phyloP scores from a whole-genome alignment of 805 yeast genomes.

The Blastobotrys chiropterorum region DNA sequence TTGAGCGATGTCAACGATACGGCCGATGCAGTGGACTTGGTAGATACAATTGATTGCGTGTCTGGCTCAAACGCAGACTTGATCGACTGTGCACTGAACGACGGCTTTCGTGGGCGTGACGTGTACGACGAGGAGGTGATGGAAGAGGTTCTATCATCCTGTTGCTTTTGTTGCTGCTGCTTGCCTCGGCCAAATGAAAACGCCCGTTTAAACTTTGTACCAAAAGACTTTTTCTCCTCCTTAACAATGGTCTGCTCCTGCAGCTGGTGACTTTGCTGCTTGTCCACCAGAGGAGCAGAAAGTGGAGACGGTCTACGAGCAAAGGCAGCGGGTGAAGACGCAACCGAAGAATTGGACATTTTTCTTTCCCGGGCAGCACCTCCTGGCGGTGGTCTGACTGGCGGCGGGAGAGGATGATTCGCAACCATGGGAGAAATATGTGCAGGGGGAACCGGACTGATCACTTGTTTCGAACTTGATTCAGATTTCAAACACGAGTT shows the following conservation, averaged over 20 bases:
- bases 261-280: constrained; percentile 1
- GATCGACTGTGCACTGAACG: constrained; percentile 1
- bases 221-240: constrained; percentile 10
- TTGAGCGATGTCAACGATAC: constrained; percentile 24
- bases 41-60: constrained; percentile 22
- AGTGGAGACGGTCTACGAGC: neutral
- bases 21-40: constrained; percentile 23
- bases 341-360: constrained; percentile 1
- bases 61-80: constrained; percentile 14
- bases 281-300: neutral
- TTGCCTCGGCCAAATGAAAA: constrained; percentile 15
- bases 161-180: neutral
- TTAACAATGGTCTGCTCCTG: neutral
- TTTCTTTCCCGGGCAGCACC: neutral
- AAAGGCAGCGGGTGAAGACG: neutral
- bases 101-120: constrained; percentile 3
- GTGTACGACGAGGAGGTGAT: neutral
- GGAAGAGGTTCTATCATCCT: neutral
- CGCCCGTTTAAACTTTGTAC: constrained; percentile 16
- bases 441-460: neutral
- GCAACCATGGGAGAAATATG: neutral
- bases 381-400: constrained; percentile 1
- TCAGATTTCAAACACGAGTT: constrained; percentile 4
- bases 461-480: neutral
- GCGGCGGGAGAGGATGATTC: neutral